phyloP scores from a whole-genome alignment of 2,329 filamentous ascomycete species.

The Teratosphaeria gauchensis region DNA sequence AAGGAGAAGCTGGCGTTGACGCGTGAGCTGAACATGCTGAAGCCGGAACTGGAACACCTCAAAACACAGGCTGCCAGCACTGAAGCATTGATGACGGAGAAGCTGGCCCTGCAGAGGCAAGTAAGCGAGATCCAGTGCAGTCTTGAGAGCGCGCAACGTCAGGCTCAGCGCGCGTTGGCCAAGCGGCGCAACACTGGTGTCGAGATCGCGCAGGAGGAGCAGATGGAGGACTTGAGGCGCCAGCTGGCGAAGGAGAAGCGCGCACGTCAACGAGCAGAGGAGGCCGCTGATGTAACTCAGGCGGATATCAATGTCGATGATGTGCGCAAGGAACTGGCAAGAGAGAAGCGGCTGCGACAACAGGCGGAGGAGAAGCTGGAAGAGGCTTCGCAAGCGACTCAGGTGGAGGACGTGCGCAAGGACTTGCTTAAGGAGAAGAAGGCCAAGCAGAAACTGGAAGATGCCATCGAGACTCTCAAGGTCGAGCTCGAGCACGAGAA shows the following conservation, averaged over 20 bases:
- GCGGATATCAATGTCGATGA: conserved; percentile 23
- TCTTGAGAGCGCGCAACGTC: conserved; percentile 71
- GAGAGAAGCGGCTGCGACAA: conserved; percentile 23
- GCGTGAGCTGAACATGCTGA: conserved; percentile 49
- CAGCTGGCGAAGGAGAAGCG: conserved; percentile 38
- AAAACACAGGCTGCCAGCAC: conserved; percentile 50
- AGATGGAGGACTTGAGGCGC: conserved; percentile 37
- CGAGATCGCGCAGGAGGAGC: conserved; percentile 33
- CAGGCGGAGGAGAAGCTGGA: conserved; percentile 26
- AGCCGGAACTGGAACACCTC: conserved; percentile 54
- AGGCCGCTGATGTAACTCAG: conserved; percentile 24
- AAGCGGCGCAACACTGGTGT: conserved; percentile 42
- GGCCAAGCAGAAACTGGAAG: conserved; percentile 24
- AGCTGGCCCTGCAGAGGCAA: conserved; percentile 69
- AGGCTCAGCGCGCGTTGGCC: conserved; percentile 48
- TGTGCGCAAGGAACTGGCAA: conserved; percentile 22
- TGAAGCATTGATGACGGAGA: conserved; percentile 64
- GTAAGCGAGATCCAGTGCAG: conserved; percentile 69
- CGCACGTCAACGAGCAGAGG: conserved; percentile 33
- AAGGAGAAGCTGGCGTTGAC: conserved; percentile 54
- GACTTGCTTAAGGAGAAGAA: conserved; percentile 26
- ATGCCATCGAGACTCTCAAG: conserved; percentile 24
- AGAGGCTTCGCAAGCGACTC: conserved; percentile 25
- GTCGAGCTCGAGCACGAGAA: conserved; percentile 26
- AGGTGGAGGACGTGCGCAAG: conserved; percentile 24